A percentile compares a stretch with the other conserved stretches of the same genome.
These are phyloP conservation scores for Cylindrotheca closterium DNA, from an alignment of 108 stramenopile genomes.

Conservation along the genomic window DNA sequence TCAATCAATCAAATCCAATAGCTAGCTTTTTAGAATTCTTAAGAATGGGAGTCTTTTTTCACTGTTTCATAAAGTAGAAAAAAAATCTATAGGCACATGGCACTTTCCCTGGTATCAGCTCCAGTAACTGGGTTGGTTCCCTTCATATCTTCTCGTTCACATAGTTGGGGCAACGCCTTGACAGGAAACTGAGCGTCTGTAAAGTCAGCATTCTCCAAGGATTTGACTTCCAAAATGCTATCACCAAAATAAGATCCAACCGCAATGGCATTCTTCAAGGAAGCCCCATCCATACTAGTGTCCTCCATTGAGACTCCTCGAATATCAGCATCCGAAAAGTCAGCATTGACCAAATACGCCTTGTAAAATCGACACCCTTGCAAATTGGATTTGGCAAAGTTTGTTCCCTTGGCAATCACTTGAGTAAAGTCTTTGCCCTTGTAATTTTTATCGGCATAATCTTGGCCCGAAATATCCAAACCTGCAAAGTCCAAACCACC, in stretches of 20 bases:
- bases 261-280: constrained; percentile 60
- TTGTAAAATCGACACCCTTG: constrained; percentile 88
- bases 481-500: constrained; percentile 76
- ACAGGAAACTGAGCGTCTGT: constrained; percentile 81
- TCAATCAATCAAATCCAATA: constrained; percentile 1
- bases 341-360: constrained; percentile 74
- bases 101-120: constrained; percentile 87
- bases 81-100: constrained; percentile 69
- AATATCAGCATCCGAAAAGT: constrained; percentile 73
- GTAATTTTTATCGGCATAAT: constrained; percentile 73
- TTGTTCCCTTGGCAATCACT: constrained; percentile 80
- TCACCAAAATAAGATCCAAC: constrained; percentile 72
- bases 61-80: too few species aligned
- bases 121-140: constrained; percentile 90
- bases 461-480: constrained; percentile 74
- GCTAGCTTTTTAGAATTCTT: constrained; percentile 5
- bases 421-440: constrained; percentile 89
- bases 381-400: constrained; percentile 69
- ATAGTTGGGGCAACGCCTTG: constrained; percentile 64
- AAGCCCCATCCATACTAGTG: constrained; percentile 80
- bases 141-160: constrained; percentile 77
- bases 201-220: constrained; percentile 76
- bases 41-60: too few species aligned
- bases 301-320: constrained; percentile 81
- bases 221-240: constrained; percentile 58